Evolutionary conservation across 2,329 filamentous ascomycete species (phyloP).

Genomic region (Cladosporium sphaerospermum): DNA sequence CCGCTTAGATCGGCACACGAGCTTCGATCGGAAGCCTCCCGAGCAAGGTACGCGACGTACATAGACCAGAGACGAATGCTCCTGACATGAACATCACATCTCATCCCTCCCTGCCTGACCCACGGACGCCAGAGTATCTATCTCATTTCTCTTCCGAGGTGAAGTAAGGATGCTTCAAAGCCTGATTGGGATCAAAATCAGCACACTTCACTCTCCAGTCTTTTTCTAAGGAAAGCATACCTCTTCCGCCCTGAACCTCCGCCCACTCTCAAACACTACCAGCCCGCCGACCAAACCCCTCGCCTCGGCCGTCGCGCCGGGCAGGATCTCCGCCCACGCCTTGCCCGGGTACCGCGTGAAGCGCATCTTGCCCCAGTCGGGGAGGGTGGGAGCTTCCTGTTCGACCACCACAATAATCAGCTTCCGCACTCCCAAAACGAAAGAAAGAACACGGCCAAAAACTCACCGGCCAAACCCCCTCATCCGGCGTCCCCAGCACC

Average conservation of each 20-base stretch:
- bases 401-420: neutral
- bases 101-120: neutral
- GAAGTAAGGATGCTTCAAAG: conserved; percentile 1
- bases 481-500: conserved; percentile 78
- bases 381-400: conserved; percentile 59
- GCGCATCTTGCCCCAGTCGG: conserved; percentile 80
- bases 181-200: neutral
- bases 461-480: conserved; percentile 71
- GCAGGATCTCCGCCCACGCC: conserved; percentile 65
- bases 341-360: conserved; percentile 68
- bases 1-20: too few species aligned
- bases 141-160: neutral
- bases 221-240: conserved; percentile 30
- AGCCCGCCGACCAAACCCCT: conserved; percentile 61
- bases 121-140: neutral
- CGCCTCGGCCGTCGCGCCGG: conserved; percentile 51
- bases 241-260: conserved; percentile 61
- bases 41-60: too few species aligned
- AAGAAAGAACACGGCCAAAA: neutral
- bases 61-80: too few species aligned
- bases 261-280: conserved; percentile 65
- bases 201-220: neutral
- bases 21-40: too few species aligned
- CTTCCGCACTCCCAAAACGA: neutral
- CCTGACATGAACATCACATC: too few species aligned